These are phyloP conservation scores for Sugiyamaella castrensis DNA, from an alignment of 1,139 yeast species.

Conservation along the genomic window DNA sequence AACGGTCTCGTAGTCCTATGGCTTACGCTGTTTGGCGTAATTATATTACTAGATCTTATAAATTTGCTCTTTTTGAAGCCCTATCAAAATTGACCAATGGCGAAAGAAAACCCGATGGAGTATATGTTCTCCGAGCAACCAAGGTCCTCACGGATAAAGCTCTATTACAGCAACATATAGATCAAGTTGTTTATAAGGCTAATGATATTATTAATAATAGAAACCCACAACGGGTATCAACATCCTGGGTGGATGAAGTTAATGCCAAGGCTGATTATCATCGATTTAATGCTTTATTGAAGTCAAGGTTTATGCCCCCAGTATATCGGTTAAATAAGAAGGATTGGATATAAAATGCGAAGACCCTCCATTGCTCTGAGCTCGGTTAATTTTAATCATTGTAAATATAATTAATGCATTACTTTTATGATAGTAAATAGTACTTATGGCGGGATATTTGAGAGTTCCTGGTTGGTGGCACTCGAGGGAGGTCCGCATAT, in stretches of 20 bases:
- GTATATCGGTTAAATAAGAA: not conserved
- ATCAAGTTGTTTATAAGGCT: constrained; percentile 37
- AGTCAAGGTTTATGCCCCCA: constrained; percentile 8
- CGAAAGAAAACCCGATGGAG: constrained; percentile 40
- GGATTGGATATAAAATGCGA: not conserved
- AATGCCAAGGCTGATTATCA: constrained; percentile 32
- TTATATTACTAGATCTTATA: constrained; percentile 44
- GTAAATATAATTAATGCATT: too few relatives aligned
- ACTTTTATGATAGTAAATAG: too few relatives aligned
- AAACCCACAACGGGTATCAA: constrained; percentile 10
- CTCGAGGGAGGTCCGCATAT: too few relatives aligned
- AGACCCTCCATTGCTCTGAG: too few relatives aligned
- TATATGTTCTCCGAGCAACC: constrained; percentile 44
- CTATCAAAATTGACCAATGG: constrained; percentile 23
- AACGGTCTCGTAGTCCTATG: constrained; percentile 38
- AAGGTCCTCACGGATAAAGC: constrained; percentile 41
- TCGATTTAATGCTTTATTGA: constrained; percentile 22
- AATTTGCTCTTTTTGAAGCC: constrained; percentile 35
- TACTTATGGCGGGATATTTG: too few relatives aligned
- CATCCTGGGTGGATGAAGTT: constrained; percentile 32
- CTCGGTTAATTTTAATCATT: too few relatives aligned
- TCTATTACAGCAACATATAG: constrained; percentile 33
- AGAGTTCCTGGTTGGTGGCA: too few relatives aligned
- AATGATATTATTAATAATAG: constrained; percentile 37
- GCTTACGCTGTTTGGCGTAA: constrained; percentile 42